Evolutionary conservation across 305 asterid genomes (phyloP), one percentile per base, ranked within the genome.

Genomic region (Plantago rigida): DNA sequence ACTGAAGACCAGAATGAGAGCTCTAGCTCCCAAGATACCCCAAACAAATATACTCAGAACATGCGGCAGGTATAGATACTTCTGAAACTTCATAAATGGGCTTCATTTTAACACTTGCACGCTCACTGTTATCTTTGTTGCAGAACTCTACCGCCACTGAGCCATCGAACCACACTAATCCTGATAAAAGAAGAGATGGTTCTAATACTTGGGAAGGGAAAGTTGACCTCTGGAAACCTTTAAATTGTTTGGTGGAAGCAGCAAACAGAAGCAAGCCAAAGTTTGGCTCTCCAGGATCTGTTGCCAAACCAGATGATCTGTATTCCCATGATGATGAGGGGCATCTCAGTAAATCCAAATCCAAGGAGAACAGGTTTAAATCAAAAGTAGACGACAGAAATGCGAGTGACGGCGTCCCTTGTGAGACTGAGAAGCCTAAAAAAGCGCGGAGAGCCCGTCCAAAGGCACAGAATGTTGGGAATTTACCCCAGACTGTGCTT

Each of bases 171-270:
- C 73, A 63, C 51, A 72, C 64, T 55, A 46, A 71, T 70, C 67
- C 80, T 55, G 79, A 71, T 73, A 81, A 81, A 73, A 83, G 69
- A 69, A 75, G 71, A 65, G 78, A 73, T 57, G 85, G 78, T 64
- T 68, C 81, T 65, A 78, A 69, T 63, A 51, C 83, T 48, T 84
- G 86, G 95, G 89, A 84, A 60, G 94, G 81, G 62, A 81, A 88
- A 78, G 81, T 77, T 65, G 96, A 91, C 83, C 84, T 78, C 46
- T 91, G 98, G 98, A 88, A 91, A 62, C 95, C 98, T 62, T 78
- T 88, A 64, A 92, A 82, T 73, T 84, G 90, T 81, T 83, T 92
- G 76, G 98, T 92, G 74, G 98, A 92, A 71, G 98, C 82, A 65
- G 98, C 96, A 67, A 88, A 84, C 66, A 84, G 95, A 77, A 86